phyloP scores from a whole-genome alignment of 129 eudicot species.

The Arctium minus region DNA sequence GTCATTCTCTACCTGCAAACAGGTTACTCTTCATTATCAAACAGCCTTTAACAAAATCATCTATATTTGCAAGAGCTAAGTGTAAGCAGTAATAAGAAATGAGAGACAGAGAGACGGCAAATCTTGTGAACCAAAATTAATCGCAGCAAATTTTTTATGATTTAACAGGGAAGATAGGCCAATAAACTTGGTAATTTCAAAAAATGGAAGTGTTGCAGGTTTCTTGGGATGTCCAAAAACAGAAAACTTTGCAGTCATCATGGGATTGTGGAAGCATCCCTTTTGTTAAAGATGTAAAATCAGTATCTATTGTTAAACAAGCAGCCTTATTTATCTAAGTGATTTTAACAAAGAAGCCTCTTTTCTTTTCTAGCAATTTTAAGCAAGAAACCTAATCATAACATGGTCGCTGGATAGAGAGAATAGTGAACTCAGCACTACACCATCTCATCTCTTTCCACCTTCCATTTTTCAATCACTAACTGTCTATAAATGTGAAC shows the following conservation, averaged over 20 bases:
- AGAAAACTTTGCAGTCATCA: background rate
- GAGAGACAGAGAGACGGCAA: background rate
- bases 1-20: constrained; percentile 63
- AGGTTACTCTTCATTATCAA: constrained; percentile 19
- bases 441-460: background rate
- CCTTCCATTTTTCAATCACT: background rate
- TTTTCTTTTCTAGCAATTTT: background rate
- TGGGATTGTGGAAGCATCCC: background rate
- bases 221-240: background rate
- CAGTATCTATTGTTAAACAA: too few species aligned
- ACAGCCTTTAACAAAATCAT: background rate
- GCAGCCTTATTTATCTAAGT: too few species aligned
- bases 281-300: too few species aligned
- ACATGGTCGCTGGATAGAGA: background rate
- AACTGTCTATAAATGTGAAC: background rate
- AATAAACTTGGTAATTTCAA: background rate
- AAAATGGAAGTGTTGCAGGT: background rate
- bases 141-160: background rate
- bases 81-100: background rate
- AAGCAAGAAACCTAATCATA: background rate
- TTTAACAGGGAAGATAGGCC: background rate
- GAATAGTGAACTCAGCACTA: background rate
- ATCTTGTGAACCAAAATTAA: background rate
- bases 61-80: background rate
- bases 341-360: too few species aligned